Evolutionary conservation across 2,329 filamentous ascomycete species (phyloP).

Genomic region (Penicillium sp.): DNA sequence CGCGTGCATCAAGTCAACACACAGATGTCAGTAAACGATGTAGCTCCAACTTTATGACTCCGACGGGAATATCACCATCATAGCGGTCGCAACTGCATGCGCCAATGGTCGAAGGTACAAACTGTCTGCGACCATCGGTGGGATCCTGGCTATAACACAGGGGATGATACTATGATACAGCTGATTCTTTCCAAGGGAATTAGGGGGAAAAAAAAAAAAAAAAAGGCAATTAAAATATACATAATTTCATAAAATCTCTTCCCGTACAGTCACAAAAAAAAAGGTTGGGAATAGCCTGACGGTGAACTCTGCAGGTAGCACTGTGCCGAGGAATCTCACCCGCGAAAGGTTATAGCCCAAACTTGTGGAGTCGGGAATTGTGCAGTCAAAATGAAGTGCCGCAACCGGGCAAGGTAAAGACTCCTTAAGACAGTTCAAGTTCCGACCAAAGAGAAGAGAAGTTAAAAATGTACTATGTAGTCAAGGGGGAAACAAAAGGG

Average conservation of each 20-base stretch:
- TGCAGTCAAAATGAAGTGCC: slow-evolving; percentile 2
- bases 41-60: neutral
- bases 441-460: slow-evolving; percentile 10
- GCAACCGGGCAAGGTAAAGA: slow-evolving; percentile 6
- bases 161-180: slow-evolving; percentile 1
- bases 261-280: neutral
- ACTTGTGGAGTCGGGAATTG: slow-evolving; percentile 17
- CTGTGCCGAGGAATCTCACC: slow-evolving; percentile 11
- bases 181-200: neutral
- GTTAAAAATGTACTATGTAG: slow-evolving; percentile 14
- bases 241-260: neutral
- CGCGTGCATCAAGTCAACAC: slow-evolving; percentile 9
- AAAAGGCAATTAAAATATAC: neutral
- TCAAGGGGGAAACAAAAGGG: slow-evolving; percentile 14
- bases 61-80: slow-evolving; percentile 15
- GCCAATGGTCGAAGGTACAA: slow-evolving; percentile 21
- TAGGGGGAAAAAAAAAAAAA: too few relatives aligned
- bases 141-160: slow-evolving; percentile 9
- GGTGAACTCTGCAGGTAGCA: slow-evolving; percentile 16
- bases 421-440: neutral
- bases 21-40: neutral
- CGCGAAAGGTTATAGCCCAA: slow-evolving; percentile 2
- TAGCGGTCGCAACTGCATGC: slow-evolving; percentile 21
- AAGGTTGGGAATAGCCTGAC: slow-evolving; percentile 1
- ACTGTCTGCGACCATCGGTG: slow-evolving; percentile 16